phyloP scores from a whole-genome alignment of 805 yeast genomes.

The Pachysolen tannophilus region DNA sequence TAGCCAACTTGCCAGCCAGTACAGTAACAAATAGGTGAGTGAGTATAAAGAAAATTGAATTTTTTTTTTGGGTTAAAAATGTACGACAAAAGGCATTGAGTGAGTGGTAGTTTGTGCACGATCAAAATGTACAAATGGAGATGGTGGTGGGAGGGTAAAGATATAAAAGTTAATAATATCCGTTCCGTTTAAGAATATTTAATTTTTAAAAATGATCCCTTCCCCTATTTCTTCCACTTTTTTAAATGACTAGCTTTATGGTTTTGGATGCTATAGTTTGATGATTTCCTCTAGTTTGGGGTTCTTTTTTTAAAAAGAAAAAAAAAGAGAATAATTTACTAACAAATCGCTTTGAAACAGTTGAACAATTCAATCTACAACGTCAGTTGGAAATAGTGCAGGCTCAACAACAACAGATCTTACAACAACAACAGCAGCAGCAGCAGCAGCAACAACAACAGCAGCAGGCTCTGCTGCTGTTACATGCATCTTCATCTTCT shows the following conservation, averaged over 20 bases:
- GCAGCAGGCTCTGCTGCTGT: slow-evolving; percentile 12
- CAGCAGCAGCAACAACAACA: slow-evolving; percentile 17
- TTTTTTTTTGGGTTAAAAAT: background rate
- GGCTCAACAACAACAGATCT: slow-evolving; percentile 82
- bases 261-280: too few relatives aligned
- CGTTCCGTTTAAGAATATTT: background rate
- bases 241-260: too few relatives aligned
- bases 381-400: slow-evolving; percentile 89
- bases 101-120: too few relatives aligned
- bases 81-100: too few relatives aligned
- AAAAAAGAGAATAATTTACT: too few relatives aligned
- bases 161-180: too few relatives aligned
- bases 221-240: too few relatives aligned
- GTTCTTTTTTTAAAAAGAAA: too few relatives aligned
- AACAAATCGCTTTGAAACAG: slow-evolving; percentile 19
- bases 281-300: too few relatives aligned
- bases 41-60: background rate
- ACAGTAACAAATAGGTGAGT: background rate
- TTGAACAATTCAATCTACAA: slow-evolving; percentile 83
- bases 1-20: background rate
- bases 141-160: too few relatives aligned
- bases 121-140: too few relatives aligned
- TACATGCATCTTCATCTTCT: slow-evolving; percentile 13
- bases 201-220: background rate
- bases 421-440: slow-evolving; percentile 58